These are phyloP conservation scores for Solanum corneliomulleri DNA, from an alignment of 257 asterid species.

Conservation along the genomic window DNA sequence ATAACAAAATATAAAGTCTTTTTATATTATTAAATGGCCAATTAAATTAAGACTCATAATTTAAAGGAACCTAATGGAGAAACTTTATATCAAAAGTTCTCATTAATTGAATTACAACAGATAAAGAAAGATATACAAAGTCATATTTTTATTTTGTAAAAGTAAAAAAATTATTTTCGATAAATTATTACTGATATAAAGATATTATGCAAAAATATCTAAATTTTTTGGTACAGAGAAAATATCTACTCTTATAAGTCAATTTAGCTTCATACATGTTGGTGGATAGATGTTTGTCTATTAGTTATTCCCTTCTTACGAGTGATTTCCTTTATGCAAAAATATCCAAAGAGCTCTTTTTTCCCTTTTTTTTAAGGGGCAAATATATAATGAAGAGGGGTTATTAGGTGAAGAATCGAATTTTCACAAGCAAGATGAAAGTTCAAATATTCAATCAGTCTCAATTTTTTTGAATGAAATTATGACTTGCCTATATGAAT, in stretches of 20 bases:
- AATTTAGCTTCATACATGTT: not conserved
- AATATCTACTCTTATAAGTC: not conserved
- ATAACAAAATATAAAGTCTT: not conserved
- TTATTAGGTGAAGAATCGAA: too few relatives aligned
- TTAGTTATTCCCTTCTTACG: not conserved
- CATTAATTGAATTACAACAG: not conserved
- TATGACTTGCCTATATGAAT: not conserved
- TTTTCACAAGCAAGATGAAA: fast-evolving
- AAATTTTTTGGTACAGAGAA: not conserved
- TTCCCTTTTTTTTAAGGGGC: too few relatives aligned
- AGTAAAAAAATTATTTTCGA: not conserved
- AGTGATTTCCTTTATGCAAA: not conserved
- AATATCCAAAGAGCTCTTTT: not conserved
- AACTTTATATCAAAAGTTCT: not conserved
- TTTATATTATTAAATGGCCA: not conserved
- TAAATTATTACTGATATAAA: not conserved
- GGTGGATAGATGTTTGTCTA: not conserved
- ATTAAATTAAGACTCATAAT: not conserved
- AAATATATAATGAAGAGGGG: not conserved
- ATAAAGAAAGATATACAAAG: not conserved
- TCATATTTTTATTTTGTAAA: not conserved
- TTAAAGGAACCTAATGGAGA: not conserved
- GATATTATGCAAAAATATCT: not conserved
- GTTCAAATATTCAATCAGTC: not conserved
- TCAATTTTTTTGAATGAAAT: not conserved